phyloP scores from a whole-genome alignment of 2,329 filamentous ascomycete genomes.

The Exophiala phaeomuriformis region DNA sequence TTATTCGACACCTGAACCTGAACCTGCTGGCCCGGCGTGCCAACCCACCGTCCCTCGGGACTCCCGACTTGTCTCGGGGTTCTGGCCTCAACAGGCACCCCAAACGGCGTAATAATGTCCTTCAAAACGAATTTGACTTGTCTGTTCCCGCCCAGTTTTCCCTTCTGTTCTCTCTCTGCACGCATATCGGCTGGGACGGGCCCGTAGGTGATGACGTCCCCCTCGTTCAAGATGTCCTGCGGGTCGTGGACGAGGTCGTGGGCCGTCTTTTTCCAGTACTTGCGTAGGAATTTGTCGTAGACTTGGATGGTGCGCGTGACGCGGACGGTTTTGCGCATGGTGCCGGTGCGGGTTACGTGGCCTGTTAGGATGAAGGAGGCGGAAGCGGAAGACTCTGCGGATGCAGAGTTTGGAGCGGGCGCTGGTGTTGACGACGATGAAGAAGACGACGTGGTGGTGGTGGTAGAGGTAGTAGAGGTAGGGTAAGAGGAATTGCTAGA shows the following conservation, averaged over 20 bases:
- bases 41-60: conserved; percentile 10
- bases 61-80: conserved; percentile 5
- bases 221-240: conserved; percentile 19
- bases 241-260: conserved; percentile 25
- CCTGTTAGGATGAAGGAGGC: conserved; percentile 5
- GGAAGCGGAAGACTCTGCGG: conserved; percentile 5
- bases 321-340: conserved; percentile 19
- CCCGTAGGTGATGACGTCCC: conserved; percentile 24
- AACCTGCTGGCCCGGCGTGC: conserved; percentile 6
- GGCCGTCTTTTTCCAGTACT: conserved; percentile 19
- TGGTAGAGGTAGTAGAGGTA: not conserved
- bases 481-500: not conserved
- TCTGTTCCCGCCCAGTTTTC: conserved; percentile 6
- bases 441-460: not conserved
- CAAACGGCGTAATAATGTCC: conserved; percentile 24
- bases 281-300: conserved; percentile 21
- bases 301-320: conserved; percentile 16
- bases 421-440: not conserved
- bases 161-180: conserved; percentile 7
- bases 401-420: not conserved
- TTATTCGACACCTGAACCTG: conserved; percentile 1
- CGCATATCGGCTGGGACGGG: conserved; percentile 14
- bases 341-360: conserved; percentile 12
- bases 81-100: conserved; percentile 16
- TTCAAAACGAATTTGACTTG: conserved; percentile 17